Evolutionary conservation across 805 yeast genomes (phyloP).

Genomic region (Kodamaea hsintzibuensis): DNA sequence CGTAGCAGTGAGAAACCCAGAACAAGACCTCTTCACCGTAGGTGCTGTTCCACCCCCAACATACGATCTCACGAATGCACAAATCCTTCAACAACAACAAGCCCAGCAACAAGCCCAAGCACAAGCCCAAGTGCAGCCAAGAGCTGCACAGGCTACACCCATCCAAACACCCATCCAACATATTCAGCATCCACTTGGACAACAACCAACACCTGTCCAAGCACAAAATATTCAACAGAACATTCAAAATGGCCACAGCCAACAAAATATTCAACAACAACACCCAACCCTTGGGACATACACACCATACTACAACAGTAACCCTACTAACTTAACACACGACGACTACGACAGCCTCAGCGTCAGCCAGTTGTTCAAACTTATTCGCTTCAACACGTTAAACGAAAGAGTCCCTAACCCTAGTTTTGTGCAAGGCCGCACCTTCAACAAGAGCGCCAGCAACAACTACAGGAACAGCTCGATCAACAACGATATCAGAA

Average conservation of each 20-base stretch:
- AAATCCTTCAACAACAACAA: constrained; percentile 1
- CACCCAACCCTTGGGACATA: neutral
- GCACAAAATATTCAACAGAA: neutral
- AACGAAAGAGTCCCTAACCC: constrained; percentile 4
- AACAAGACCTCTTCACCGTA: constrained; percentile 1
- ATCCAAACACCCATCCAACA: constrained; percentile 1
- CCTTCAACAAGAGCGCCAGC: constrained; percentile 5
- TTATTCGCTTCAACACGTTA: constrained; percentile 26
- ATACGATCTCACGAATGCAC: constrained; percentile 8
- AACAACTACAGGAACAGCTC: constrained; percentile 14
- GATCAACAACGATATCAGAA: constrained; percentile 33
- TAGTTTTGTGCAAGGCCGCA: neutral
- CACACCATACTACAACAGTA: constrained; percentile 21
- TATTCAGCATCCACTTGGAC: constrained; percentile 3
- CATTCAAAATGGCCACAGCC: neutral
- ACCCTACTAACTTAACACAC: constrained; percentile 28
- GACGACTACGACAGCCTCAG: constrained; percentile 42
- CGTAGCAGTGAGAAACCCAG: constrained; percentile 1
- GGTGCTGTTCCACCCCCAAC: constrained; percentile 4
- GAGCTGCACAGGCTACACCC: neutral
- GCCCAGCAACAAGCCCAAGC: neutral
- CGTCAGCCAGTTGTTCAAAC: constrained; percentile 39
- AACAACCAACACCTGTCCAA: neutral
- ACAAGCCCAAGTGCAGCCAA: neutral
- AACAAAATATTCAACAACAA: constrained; percentile 5